These are phyloP conservation scores for Angophora floribunda DNA, from an alignment of 345 rosid genomes.

Conservation along the genomic window DNA sequence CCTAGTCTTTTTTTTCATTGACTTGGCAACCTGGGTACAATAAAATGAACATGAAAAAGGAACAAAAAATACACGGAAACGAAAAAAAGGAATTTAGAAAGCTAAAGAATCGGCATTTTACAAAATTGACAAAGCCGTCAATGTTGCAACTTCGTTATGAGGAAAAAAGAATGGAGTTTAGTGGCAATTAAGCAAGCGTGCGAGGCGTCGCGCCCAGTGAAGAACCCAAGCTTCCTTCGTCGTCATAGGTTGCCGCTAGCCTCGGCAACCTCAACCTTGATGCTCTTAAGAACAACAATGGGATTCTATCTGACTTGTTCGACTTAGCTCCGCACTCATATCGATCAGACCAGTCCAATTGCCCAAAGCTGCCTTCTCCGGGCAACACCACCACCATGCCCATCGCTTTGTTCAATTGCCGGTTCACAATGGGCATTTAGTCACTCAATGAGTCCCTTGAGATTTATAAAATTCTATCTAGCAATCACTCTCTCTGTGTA, in stretches of 20 bases:
- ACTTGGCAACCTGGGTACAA: too few relatives aligned
- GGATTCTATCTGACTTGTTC: slow-evolving; percentile 29
- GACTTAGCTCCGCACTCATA: slow-evolving; percentile 8
- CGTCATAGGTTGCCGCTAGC: slow-evolving; percentile 9
- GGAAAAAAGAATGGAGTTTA: not conserved
- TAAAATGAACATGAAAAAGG: not conserved
- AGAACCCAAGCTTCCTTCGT: slow-evolving; percentile 16
- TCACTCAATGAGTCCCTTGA: not conserved
- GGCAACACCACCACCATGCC: slow-evolving; percentile 36
- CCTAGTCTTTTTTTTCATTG: too few relatives aligned
- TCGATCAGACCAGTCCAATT: slow-evolving; percentile 15
- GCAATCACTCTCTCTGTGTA: too few relatives aligned
- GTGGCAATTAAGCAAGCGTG: slow-evolving; percentile 21
- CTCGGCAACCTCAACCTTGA: slow-evolving; percentile 22
- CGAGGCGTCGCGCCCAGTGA: slow-evolving; percentile 10
- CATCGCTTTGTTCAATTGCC: slow-evolving; percentile 45
- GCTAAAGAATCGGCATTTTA: not conserved
- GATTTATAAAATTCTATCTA: too few relatives aligned
- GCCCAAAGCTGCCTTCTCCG: slow-evolving; percentile 24
- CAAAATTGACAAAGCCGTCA: not conserved
- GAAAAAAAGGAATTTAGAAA: not conserved
- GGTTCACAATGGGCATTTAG: slow-evolving; percentile 18
- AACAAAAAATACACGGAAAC: not conserved
- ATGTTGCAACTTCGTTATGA: not conserved
- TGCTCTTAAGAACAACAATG: slow-evolving; percentile 33